Evolutionary conservation across 2,329 filamentous ascomycete genomes (phyloP).

Genomic region (Fusarium bulbicola): DNA sequence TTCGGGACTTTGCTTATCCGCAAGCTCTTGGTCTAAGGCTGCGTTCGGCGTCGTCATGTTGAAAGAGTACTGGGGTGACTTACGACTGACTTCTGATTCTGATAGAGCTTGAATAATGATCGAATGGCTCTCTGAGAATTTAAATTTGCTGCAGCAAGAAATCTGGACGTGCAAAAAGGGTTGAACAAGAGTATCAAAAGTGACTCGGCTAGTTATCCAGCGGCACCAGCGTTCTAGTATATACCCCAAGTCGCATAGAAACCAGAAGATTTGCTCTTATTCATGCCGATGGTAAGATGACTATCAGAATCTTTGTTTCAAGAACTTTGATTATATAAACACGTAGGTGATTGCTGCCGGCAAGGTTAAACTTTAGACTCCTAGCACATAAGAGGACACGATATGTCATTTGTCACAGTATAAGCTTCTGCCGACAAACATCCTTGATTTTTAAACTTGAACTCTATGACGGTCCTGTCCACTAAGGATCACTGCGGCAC

Average conservation of each 20-base stretch:
- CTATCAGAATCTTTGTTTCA: neutral
- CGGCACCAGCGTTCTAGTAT: neutral
- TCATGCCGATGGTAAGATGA: accelerated
- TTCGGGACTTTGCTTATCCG: too few species aligned
- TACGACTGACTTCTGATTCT: too few species aligned
- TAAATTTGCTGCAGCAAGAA: neutral
- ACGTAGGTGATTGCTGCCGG: too few species aligned
- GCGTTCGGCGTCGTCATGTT: accelerated
- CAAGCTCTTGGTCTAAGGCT: too few species aligned
- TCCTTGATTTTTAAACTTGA: neutral
- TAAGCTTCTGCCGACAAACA: neutral
- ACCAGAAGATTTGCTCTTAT: accelerated
- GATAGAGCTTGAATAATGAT: accelerated
- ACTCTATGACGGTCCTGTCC: neutral
- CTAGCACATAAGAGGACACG: neutral
- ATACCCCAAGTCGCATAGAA: too few species aligned
- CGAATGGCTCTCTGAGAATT: neutral
- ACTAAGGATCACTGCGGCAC: accelerated
- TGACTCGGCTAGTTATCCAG: accelerated
- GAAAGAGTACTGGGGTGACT: too few species aligned
- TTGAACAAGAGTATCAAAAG: neutral
- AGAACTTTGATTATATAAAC: neutral
- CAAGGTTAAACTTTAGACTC: neutral
- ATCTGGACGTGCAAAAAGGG: neutral
- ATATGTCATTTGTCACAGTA: accelerated